A percentile compares a stretch with the other conserved stretches of the same genome.
phyloP scores from a whole-genome alignment of 805 yeast genomes.

The Hyphopichia homilentoma region DNA sequence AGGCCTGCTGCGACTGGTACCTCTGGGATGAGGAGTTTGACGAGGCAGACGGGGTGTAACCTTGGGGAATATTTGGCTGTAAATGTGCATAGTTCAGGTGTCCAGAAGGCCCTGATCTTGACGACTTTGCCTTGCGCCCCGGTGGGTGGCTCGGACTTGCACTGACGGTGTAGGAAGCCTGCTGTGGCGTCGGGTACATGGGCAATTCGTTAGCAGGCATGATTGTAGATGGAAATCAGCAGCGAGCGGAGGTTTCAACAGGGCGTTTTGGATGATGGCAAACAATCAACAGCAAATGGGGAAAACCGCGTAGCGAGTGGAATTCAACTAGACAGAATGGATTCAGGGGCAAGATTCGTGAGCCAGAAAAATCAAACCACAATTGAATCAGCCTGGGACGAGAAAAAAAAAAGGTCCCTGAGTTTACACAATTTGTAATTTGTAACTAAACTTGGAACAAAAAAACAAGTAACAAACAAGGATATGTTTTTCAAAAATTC shows the following conservation, averaged over 20 bases:
- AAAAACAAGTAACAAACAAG: no score
- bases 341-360: slow-evolving; percentile 1
- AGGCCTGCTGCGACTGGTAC: slow-evolving; percentile 6
- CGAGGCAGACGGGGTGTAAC: slow-evolving; percentile 10
- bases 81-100: not conserved
- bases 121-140: slow-evolving; percentile 3
- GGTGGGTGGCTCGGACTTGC: slow-evolving; percentile 5
- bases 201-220: slow-evolving; percentile 39
- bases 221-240: not conserved
- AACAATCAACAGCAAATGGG: no score
- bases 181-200: slow-evolving; percentile 43
- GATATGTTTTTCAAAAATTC: no score
- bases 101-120: not conserved
- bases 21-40: slow-evolving; percentile 5
- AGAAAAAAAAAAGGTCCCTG: no score
- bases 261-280: no score
- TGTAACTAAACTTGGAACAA: no score
- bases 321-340: slow-evolving; percentile 2
- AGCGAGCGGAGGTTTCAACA: no score
- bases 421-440: no score
- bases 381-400: no score
- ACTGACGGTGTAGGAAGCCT: slow-evolving; percentile 30
- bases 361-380: no score
- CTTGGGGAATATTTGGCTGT: slow-evolving; percentile 8
- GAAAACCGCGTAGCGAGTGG: no score